phyloP scores from a whole-genome alignment of 1,139 yeast genomes.

The Suhomyces bolitotheri region DNA sequence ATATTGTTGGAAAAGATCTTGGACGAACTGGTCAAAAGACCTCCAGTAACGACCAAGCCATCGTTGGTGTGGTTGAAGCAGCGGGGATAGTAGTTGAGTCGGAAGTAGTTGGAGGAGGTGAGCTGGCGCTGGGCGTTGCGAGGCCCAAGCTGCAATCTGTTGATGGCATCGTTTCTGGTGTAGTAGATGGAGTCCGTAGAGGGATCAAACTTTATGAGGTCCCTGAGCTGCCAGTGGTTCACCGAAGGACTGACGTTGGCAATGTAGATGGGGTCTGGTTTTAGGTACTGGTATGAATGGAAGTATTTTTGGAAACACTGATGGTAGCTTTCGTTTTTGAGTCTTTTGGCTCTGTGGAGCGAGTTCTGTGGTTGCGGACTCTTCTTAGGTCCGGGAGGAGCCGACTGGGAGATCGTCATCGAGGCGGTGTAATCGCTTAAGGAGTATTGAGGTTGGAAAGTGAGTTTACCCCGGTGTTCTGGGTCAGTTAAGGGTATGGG shows the following conservation, averaged over 20 bases:
- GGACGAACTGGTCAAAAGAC: conserved; percentile 44
- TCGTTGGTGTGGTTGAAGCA: conserved; percentile 66
- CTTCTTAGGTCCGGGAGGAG: conserved; percentile 6
- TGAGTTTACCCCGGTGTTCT: no score
- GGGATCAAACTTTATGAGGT: conserved; percentile 55
- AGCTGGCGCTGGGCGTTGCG: neutral
- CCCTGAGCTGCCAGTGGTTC: conserved; percentile 89
- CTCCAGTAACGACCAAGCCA: conserved; percentile 69
- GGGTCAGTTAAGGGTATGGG: no score
- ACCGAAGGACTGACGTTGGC: conserved; percentile 31
- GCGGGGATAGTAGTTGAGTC: conserved; percentile 59
- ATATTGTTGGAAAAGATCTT: conserved; percentile 28
- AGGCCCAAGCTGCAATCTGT: conserved; percentile 25
- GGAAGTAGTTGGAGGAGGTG: conserved; percentile 34
- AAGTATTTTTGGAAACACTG: conserved; percentile 49
- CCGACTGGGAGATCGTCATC: conserved; percentile 12
- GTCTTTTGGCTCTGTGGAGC: conserved; percentile 3
- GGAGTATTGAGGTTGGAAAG: no score
- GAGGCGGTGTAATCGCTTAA: conserved; percentile 1
- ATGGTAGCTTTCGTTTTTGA: conserved; percentile 21
- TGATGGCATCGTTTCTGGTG: conserved; percentile 35
- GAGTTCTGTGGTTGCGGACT: conserved; percentile 1
- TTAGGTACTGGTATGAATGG: conserved; percentile 41
- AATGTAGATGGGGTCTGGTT: conserved; percentile 40
- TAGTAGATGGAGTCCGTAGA: conserved; percentile 32